These are phyloP conservation scores for Penicillium vulpinum DNA, from an alignment of 2,329 filamentous ascomycete genomes.

Conservation along the genomic window DNA sequence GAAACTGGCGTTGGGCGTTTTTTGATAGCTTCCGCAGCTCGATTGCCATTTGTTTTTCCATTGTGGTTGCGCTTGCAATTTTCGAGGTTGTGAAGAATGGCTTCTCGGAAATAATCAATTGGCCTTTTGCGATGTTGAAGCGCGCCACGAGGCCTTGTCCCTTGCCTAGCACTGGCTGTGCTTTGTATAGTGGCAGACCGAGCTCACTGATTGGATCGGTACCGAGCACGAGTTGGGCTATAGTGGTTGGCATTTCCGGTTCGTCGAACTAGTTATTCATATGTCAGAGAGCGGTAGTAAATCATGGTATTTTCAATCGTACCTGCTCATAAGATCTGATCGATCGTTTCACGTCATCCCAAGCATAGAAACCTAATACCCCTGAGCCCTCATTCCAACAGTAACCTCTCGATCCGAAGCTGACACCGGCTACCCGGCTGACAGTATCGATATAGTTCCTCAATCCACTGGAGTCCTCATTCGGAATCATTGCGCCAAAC, in stretches of 20 bases:
- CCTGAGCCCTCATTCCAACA: no score
- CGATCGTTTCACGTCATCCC: neutral
- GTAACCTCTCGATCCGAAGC: no score
- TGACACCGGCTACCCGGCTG: no score
- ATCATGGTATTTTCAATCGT: neutral
- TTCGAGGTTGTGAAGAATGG: neutral
- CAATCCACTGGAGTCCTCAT: no score
- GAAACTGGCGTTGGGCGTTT: no score
- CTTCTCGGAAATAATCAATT: neutral
- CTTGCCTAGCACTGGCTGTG: neutral
- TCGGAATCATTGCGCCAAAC: no score
- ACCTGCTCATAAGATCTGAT: neutral
- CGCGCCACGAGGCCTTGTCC: neutral
- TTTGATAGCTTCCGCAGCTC: no score
- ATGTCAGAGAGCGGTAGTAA: neutral
- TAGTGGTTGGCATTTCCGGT: neutral
- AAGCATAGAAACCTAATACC: neutral
- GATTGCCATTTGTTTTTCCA: no score
- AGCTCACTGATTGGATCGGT: neutral
- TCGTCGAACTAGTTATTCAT: neutral
- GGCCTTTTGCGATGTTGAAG: neutral
- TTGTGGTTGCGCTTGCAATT: neutral
- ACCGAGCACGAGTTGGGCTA: neutral
- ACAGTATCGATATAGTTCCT: no score
- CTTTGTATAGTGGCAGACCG: neutral